These are phyloP conservation scores for Penicillium sp. DNA, from an alignment of 2,329 filamentous ascomycete genomes.

Conservation along the genomic window DNA sequence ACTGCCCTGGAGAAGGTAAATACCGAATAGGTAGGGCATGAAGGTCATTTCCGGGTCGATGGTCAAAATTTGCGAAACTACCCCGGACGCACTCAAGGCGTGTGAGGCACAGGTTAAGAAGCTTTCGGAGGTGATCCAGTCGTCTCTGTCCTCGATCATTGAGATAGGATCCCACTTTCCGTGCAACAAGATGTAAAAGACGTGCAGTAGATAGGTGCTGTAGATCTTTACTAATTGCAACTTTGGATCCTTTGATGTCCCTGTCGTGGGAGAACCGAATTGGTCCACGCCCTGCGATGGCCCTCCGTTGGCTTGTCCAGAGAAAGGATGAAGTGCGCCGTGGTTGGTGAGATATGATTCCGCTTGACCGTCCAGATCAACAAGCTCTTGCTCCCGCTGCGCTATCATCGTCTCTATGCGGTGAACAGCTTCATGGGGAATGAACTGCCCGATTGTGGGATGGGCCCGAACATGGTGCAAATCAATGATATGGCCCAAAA, in stretches of 20 bases:
- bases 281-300: neutral
- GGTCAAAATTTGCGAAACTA: conserved; percentile 54
- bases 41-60: conserved; percentile 59
- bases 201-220: conserved; percentile 56
- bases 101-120: conserved; percentile 57
- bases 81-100: conserved; percentile 55
- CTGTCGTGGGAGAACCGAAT: conserved; percentile 3
- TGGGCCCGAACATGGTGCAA: conserved; percentile 54
- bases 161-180: conserved; percentile 59
- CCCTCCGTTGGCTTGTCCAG: neutral
- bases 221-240: conserved; percentile 53
- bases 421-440: conserved; percentile 43
- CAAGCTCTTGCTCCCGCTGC: conserved; percentile 50
- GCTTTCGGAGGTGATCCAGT: conserved; percentile 56
- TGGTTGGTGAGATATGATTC: conserved; percentile 8
- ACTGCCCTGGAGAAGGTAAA: conserved; percentile 59
- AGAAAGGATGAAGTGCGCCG: neutral
- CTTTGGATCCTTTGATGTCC: conserved; percentile 13
- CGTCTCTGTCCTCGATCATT: conserved; percentile 57
- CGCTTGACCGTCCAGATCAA: conserved; percentile 36
- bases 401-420: conserved; percentile 48
- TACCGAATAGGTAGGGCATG: conserved; percentile 61
- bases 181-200: conserved; percentile 56
- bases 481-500: conserved; percentile 58
- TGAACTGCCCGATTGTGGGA: conserved; percentile 49